Evolutionary conservation across 345 rosid genomes (phyloP).

Genomic region (Citrus reticulata): DNA sequence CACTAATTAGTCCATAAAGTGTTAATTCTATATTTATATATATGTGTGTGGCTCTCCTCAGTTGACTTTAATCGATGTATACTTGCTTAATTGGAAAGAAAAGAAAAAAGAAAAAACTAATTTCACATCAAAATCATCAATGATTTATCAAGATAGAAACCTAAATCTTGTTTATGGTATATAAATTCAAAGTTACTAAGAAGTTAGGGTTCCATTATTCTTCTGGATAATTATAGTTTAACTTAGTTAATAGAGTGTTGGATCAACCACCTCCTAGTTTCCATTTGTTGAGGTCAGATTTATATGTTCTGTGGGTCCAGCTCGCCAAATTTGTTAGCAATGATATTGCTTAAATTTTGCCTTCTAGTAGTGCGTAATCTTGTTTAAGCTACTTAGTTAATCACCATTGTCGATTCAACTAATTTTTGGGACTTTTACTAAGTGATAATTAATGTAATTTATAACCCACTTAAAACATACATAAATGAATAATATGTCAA

Average conservation of each 20-base stretch:
- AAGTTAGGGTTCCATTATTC: not conserved
- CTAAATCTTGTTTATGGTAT: not conserved
- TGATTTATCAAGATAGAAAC: not conserved
- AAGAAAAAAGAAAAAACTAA: not conserved
- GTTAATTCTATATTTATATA: no score
- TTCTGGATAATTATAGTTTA: not conserved
- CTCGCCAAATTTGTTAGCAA: not conserved
- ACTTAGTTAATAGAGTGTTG: not conserved
- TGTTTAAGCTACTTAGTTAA: not conserved
- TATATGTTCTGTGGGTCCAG: not conserved
- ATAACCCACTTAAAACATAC: no score
- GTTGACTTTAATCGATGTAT: not conserved
- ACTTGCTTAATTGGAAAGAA: not conserved
- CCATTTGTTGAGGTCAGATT: not conserved
- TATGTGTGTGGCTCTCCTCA: not conserved
- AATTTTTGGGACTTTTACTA: not conserved
- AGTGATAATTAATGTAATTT: no score
- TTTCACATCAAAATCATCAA: not conserved
- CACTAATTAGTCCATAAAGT: not conserved
- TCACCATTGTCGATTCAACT: not conserved
- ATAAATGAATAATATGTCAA: no score
- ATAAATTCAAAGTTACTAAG: not conserved
- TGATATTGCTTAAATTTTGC: not conserved
- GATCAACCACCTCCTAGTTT: not conserved
- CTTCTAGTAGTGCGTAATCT: not conserved